Base-by-base conservation (phyloP, 805 yeast genomes). In the Zygosaccharomyces pseudorouxii region DNA sequence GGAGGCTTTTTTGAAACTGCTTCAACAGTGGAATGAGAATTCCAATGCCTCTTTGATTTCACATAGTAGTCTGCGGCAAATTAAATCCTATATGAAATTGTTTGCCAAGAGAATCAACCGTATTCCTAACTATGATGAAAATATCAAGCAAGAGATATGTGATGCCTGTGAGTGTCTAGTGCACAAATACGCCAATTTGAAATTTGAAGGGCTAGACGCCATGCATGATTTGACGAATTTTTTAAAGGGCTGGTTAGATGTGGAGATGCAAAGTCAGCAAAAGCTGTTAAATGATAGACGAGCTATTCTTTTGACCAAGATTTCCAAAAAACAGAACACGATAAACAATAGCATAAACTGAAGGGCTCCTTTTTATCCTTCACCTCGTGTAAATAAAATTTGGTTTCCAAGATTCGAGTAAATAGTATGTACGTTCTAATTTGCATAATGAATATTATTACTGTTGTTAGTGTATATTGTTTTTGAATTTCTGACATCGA, bases 21-120 rank as follows among this genome's bases (percentile, higher is more conserved):
- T 64, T 14, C 47, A 39, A 20, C 60, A 61, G n/a, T 64, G 69
- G 67, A 55, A 59, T 43, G 12, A n/a, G 7, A 61, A 62, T 40
- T 11, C 30, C 0, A 35, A 40, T 3, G 65, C 64, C 4, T 42
- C 41, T 20, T 47, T 49, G 31, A 42, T 62, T 5, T 44, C 59
- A 1, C 58, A 51, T n/a, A 58, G 53, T 12, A 36, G 50, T 14
- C 49, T 63, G 9, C 50, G 64, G n/a, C 55, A 54, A 30, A 38
- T 62, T n/a, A 63, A 57, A 38, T 54, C 55, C 2, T 56, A 39
- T 40, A 30, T 45, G 14, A 60, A 57, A 39, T 55, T 55, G 28
- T 56, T 56, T 35, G 35, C 28, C 31, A 55, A 53, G 45, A 51
- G 49, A 22, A 30, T 23, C n/a, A 47, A 40, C 9, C 29, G 29